Evolutionary conservation across 2,329 filamentous ascomycete genomes (phyloP), one percentile per base, ranked within the genome.

Genomic region (Cordyceps cateniannulata): DNA sequence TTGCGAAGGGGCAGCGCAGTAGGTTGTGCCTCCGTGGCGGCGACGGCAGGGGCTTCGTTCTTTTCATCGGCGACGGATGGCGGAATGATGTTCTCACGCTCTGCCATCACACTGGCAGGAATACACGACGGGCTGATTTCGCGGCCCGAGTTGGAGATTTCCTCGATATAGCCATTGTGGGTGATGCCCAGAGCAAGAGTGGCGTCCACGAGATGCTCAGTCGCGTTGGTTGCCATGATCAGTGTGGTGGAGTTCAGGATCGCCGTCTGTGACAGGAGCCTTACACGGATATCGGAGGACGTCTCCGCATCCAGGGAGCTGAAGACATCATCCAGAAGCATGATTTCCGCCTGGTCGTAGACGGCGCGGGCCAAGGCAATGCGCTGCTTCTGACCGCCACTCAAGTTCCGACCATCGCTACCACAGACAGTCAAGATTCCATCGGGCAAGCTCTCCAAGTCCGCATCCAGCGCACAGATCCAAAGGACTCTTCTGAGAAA

Each of bases 341-440:
- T 18, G 0, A 66, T 40, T 1, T 59, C 44, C 16, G 66, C 66
- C 1, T 66, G 65, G 0, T 70, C 65, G 38, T 72, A 74, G 1
- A 74, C 8, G 3, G 71, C 69, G 44, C 71, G 62, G 0, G 71
- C 70, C 0, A 73, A 60, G 18, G 68, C 60, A 62, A 55, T 45
- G 16, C 52, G 52, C 38, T 55, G 38, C 16, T 55, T 55, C 24
- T 53, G 50, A 9, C 50, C 50, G 24, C 75, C 75, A 5, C 73
- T 76, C 9, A 77, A 63, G 0, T 67, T 68, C 18, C 75, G 70
- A 0, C 75, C 74, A 47, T 71, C 71, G 10, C 68, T 73, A 2
- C 75, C 74, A n/a, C 73, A 68, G 1, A 63, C 63, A 0, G 72
- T 73, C 3, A 65, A 62, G 38, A 75, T 73, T 14, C 74, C 72